phyloP scores from a whole-genome alignment of 176 grass and related monocot genomes.

The Rhynchospora pubera region DNA sequence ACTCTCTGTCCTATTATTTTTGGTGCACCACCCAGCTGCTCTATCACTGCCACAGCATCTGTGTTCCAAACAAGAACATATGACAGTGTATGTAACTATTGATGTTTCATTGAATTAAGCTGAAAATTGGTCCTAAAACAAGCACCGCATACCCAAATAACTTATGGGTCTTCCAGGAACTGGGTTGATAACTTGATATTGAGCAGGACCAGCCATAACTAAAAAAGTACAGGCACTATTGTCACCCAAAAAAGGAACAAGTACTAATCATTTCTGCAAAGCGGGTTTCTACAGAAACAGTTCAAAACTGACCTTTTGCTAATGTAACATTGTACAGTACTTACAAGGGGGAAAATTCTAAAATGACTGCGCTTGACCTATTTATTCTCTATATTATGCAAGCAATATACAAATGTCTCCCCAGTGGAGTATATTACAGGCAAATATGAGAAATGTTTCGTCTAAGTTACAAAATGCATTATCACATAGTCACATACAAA shows the following conservation, averaged over 20 bases:
- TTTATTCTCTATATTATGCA: neutral
- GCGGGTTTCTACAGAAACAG: neutral
- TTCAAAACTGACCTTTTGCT: neutral
- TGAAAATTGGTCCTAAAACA: too few relatives aligned
- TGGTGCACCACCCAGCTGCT: neutral
- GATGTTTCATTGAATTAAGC: too few relatives aligned
- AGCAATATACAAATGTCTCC: neutral
- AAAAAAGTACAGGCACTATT: neutral
- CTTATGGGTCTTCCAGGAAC: too few relatives aligned
- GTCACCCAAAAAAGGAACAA: neutral
- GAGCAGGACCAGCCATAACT: neutral
- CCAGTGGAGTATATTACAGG: neutral
- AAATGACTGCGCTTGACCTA: neutral
- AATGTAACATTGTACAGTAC: neutral
- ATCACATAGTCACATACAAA: neutral
- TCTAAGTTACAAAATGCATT: neutral
- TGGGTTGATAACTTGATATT: too few relatives aligned
- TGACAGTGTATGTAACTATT: too few relatives aligned
- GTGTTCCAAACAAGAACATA: neutral
- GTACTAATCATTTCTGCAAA: neutral
- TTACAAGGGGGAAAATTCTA: neutral
- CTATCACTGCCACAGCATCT: neutral
- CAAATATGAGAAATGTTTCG: neutral
- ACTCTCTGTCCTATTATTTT: conserved; percentile 17
- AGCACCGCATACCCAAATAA: neutral